Percentiles rank a stretch among this genome's conserved stretches.
Evolutionary conservation across 805 yeast genomes (phyloP).

Genomic region (Pichia phayaonensis): DNA sequence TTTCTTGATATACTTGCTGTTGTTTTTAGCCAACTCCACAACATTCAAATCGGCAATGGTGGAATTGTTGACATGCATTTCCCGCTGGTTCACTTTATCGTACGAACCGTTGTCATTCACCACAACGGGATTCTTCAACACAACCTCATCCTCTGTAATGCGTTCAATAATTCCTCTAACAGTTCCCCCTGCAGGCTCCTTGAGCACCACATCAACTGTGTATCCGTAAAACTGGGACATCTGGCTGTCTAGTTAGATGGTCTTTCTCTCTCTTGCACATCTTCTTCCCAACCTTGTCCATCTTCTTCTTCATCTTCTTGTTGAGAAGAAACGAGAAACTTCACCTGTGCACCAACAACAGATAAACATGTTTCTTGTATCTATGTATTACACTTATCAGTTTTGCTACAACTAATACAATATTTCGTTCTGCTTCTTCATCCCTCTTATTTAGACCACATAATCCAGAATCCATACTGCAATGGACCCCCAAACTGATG

Average conservation of each 20-base stretch:
- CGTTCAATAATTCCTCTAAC: constrained; percentile 22
- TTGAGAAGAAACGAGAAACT: neutral
- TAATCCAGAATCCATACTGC: too few relatives aligned
- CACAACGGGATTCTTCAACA: constrained; percentile 28
- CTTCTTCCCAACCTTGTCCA: neutral
- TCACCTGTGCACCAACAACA: neutral
- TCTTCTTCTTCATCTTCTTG: neutral
- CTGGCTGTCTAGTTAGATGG: neutral
- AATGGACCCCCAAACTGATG: neutral
- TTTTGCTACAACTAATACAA: neutral
- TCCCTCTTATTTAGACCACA: too few relatives aligned
- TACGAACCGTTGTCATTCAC: constrained; percentile 16
- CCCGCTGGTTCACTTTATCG: constrained; percentile 15
- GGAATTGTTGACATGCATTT: constrained; percentile 26
- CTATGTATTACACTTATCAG: neutral
- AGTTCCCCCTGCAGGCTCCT: constrained; percentile 27
- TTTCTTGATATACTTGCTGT: constrained; percentile 20
- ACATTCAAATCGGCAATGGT: constrained; percentile 50
- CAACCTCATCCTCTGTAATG: constrained; percentile 18
- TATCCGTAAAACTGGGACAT: constrained; percentile 40
- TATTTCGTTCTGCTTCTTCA: too few relatives aligned
- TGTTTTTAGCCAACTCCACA: constrained; percentile 39
- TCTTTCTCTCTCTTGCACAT: neutral
- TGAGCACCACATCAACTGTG: constrained; percentile 36
- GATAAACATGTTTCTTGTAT: neutral